Conservation (phyloP, 257 asterid genomes). For the Nicotiana obtusifolia region DNA sequence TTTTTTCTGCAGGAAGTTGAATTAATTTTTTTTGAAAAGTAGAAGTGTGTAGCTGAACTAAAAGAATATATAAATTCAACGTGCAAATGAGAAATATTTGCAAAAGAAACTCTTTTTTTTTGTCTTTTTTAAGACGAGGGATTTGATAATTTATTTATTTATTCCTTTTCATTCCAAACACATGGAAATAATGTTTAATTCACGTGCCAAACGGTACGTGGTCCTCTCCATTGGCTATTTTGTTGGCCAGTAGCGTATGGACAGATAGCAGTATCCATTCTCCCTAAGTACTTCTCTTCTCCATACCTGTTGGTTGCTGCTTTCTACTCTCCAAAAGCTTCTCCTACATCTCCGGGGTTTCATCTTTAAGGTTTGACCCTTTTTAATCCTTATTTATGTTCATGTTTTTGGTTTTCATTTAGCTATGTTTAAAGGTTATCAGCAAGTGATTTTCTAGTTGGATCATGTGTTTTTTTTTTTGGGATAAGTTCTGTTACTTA, state of each 20-base stretch:
- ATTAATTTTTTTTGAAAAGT: too few species aligned
- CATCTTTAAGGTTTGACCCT: slow-evolving; percentile 14
- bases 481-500: neutral
- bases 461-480: neutral
- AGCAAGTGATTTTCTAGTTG: neutral
- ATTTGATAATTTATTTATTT: too few species aligned
- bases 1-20: too few species aligned
- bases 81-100: too few species aligned
- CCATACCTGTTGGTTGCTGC: neutral
- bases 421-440: too few species aligned
- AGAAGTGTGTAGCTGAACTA: too few species aligned
- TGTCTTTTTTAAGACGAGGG: neutral
- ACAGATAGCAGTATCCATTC: neutral
- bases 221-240: neutral
- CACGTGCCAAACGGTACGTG: neutral
- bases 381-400: neutral
- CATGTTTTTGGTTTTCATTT: neutral
- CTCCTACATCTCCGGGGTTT: neutral
- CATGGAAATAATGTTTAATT: neutral
- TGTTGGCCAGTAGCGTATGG: neutral
- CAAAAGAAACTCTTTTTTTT: too few species aligned
- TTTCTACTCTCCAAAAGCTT: neutral
- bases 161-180: neutral
- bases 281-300: neutral
- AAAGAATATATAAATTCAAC: too few species aligned